A percentile compares a stretch with the other conserved stretches of the same genome.
Conservation (phyloP, 2,329 filamentous ascomycete species). For the Pseudogymnoascus pannorum region DNA sequence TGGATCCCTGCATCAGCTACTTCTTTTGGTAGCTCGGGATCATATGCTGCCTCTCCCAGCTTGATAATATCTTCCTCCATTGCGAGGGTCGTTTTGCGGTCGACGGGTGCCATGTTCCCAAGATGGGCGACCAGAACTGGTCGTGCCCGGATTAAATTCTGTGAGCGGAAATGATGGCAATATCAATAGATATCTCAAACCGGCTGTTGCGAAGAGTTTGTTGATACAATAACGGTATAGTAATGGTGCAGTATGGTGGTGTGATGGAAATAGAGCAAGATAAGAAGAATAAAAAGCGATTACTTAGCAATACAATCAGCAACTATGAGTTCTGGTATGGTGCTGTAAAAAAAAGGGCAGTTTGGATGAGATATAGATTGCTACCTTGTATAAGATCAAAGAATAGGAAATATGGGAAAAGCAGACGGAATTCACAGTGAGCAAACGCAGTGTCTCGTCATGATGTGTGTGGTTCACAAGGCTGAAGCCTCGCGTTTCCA, state of each 20-base stretch:
- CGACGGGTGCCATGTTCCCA: slow-evolving; percentile 4
- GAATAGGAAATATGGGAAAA: not conserved
- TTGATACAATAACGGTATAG: not conserved
- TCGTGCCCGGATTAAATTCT: not conserved
- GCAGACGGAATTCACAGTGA: not conserved
- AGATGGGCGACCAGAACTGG: not conserved
- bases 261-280: not conserved
- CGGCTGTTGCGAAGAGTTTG: not conserved
- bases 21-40: not conserved
- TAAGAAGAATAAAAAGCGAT: not conserved
- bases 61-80: slow-evolving; percentile 6
- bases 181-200: too few species aligned
- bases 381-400: not conserved
- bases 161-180: not conserved
- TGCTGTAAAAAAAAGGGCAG: not conserved
- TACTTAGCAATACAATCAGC: slow-evolving; percentile 1
- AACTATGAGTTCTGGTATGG: not conserved
- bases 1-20: not conserved
- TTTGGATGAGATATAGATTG: not conserved
- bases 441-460: not conserved
- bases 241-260: not conserved
- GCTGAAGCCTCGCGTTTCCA: not conserved
- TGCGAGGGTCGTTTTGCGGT: not conserved
- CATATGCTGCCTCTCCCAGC: slow-evolving; percentile 3
- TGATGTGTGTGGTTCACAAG: not conserved